Percentiles rank a stretch among this genome's conserved stretches.
Evolutionary conservation across 495 filamentous ascomycete species (phyloP).

Genomic region (Penicillium ochrochloron): DNA sequence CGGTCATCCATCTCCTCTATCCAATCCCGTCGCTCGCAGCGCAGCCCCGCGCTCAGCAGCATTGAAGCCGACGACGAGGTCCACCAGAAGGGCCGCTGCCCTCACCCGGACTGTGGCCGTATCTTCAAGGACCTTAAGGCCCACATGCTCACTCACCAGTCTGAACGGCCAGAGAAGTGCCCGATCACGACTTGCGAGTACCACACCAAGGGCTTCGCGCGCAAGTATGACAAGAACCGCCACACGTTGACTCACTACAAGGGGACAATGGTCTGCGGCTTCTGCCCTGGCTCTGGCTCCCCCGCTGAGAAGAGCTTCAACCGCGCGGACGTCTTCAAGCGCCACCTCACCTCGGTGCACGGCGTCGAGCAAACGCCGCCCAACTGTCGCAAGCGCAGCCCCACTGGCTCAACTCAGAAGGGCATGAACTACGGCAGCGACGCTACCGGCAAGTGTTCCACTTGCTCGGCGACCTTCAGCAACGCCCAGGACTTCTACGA

Average conservation of each 20-base stretch:
- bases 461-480: conserved; percentile 87
- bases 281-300: conserved; percentile 91
- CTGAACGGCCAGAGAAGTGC: conserved; percentile 94
- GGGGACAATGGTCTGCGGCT: conserved; percentile 98
- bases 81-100: conserved; percentile 74
- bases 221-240: conserved; percentile 99
- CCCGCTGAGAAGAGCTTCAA: conserved; percentile 98
- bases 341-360: conserved; percentile 92
- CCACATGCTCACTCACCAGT: conserved; percentile 95
- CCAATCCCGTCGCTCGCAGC: conserved; percentile 58
- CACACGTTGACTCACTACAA: conserved; percentile 99
- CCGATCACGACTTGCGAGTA: conserved; percentile 95
- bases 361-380: conserved; percentile 94
- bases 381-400: conserved; percentile 88
- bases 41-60: conserved; percentile 56
- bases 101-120: conserved; percentile 81
- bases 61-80: conserved; percentile 64
- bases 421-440: conserved; percentile 66
- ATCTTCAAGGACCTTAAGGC: conserved; percentile 95
- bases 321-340: conserved; percentile 97
- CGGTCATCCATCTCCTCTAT: conserved; percentile 61
- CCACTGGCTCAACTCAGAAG: conserved; percentile 55
- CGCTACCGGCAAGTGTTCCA: conserved; percentile 93
- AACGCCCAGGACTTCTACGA: conserved; percentile 99
- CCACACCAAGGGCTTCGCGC: conserved; percentile 91